phyloP scores from a whole-genome alignment of 192 early-diverging fungal species.

The Gamsiella multidivaricata region DNA sequence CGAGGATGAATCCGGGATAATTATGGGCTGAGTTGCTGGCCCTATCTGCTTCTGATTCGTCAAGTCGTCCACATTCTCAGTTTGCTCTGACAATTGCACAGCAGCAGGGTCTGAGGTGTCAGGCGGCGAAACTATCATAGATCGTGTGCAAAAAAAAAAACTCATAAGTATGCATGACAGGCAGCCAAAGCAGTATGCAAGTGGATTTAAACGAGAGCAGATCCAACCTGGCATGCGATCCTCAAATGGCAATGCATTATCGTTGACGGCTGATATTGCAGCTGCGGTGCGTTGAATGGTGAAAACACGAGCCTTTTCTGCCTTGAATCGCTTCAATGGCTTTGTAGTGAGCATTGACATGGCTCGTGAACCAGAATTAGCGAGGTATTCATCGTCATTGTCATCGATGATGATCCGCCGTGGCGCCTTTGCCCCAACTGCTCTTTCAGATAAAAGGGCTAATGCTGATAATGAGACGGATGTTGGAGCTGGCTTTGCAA shows the following conservation, averaged over 20 bases:
- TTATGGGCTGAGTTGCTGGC: too few relatives aligned
- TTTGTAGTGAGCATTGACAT: too few relatives aligned
- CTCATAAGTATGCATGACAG: too few relatives aligned
- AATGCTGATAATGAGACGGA: neutral
- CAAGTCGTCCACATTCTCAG: neutral
- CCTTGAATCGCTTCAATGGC: conserved; percentile 9
- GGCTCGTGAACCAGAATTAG: neutral
- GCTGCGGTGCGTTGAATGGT: neutral
- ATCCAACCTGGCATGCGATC: conserved; percentile 39
- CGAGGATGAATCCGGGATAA: too few relatives aligned
- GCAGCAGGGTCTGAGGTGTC: too few relatives aligned
- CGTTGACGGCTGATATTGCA: neutral
- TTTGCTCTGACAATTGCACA: neutral
- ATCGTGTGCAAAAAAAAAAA: neutral
- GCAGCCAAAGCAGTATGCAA: neutral
- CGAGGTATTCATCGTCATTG: neutral
- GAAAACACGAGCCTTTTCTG: too few relatives aligned
- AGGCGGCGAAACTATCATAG: too few relatives aligned
- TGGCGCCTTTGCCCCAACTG: neutral
- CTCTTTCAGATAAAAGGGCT: neutral
- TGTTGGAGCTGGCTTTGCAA: neutral
- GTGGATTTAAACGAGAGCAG: neutral
- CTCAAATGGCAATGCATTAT: conserved; percentile 17
- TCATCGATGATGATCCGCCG: conserved; percentile 28
- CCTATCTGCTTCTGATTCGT: neutral